phyloP scores from a whole-genome alignment of 2,329 filamentous ascomycete species.

The Blastomyces percursus region DNA sequence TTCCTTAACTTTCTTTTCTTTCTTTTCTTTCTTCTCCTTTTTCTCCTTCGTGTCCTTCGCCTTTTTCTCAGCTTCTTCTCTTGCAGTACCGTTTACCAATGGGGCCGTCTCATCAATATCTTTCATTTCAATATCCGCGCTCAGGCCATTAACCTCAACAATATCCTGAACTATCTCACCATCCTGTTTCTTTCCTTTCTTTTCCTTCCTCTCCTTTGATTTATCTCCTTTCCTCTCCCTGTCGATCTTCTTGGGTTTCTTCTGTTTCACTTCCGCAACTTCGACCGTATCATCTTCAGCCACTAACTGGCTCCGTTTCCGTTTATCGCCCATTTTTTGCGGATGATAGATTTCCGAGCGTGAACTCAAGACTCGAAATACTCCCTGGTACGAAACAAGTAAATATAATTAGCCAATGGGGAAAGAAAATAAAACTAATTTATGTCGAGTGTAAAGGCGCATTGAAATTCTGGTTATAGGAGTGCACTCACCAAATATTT shows the following conservation, averaged over 20 bases:
- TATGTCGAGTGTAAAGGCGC: background rate
- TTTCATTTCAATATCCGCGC: constrained; percentile 19
- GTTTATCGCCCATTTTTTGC: constrained; percentile 15
- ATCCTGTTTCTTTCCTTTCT: constrained; percentile 1
- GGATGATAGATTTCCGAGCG: background rate
- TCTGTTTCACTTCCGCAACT: constrained; percentile 11
- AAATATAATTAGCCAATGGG: background rate
- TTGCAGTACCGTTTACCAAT: background rate
- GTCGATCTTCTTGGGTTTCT: constrained; percentile 8
- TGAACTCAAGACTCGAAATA: background rate
- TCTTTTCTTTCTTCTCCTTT: constrained; percentile 11
- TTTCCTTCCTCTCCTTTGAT: constrained; percentile 1
- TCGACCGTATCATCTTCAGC: constrained; percentile 10
- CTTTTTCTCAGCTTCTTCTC: constrained; percentile 12
- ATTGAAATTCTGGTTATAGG: background rate
- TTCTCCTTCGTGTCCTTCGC: constrained; percentile 17
- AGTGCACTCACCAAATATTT: background rate
- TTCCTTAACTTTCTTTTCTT: constrained; percentile 15
- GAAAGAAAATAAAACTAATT: background rate
- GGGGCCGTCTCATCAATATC: constrained; percentile 6
- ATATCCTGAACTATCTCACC: background rate
- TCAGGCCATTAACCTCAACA: constrained; percentile 7
- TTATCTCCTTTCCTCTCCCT: constrained; percentile 4
- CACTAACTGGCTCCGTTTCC: constrained; percentile 11
- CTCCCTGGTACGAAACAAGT: background rate